Evolutionary conservation across 163 green algal species (phyloP).

Genomic region (Scenedesmus sp.): DNA sequence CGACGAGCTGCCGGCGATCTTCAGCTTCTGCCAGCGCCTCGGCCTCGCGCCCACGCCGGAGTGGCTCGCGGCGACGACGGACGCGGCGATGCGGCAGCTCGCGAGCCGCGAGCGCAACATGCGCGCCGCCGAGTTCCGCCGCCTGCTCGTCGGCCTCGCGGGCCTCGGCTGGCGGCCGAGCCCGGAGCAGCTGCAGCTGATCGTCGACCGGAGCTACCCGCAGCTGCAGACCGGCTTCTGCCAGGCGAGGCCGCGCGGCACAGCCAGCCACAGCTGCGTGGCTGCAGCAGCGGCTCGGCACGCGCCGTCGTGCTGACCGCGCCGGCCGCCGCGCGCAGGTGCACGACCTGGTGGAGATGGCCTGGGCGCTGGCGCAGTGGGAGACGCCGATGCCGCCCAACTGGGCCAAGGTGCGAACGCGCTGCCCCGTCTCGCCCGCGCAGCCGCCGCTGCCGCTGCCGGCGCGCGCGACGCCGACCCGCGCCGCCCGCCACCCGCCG

Average conservation of each 20-base stretch:
- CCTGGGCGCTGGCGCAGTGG: conserved; percentile 44
- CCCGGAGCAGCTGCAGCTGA: conserved; percentile 20
- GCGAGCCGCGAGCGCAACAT: neutral
- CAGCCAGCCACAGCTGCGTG: neutral
- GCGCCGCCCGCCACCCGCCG: neutral
- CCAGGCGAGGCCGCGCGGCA: neutral
- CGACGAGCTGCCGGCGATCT: conserved; percentile 23
- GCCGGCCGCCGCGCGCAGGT: neutral
- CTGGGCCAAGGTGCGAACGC: conserved; percentile 34
- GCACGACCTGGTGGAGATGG: conserved; percentile 24
- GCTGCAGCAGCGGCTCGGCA: neutral
- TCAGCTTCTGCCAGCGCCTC: conserved; percentile 30
- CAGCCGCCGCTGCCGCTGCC: no score
- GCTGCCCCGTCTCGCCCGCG: neutral
- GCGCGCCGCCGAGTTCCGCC: conserved; percentile 3
- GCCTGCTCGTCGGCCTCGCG: conserved; percentile 30
- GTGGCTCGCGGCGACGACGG: conserved; percentile 13
- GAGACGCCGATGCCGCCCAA: conserved; percentile 34
- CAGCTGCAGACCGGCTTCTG: neutral
- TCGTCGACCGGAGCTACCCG: conserved; percentile 26
- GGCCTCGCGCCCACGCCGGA: conserved; percentile 28
- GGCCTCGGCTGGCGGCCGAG: conserved; percentile 18
- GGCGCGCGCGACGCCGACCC: neutral
- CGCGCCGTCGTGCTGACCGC: neutral
- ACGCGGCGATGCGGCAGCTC: conserved; percentile 4